Percentiles rank a stretch among this genome's conserved stretches.
These are phyloP conservation scores for Teunomyces cretensis DNA, from an alignment of 805 yeast genomes.

Conservation along the genomic window DNA sequence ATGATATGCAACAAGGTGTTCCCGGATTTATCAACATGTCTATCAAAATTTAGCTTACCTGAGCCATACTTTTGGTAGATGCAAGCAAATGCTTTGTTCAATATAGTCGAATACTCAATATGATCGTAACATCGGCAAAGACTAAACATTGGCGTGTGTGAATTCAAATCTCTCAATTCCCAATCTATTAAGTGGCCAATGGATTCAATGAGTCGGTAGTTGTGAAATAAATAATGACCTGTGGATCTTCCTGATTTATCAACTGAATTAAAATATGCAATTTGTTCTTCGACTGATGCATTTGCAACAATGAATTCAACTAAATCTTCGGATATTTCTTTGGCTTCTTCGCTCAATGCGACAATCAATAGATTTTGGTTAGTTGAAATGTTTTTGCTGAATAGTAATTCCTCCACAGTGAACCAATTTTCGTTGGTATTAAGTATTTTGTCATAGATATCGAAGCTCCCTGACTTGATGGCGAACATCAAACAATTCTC, in stretches of 20 bases:
- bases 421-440: constrained; percentile 47
- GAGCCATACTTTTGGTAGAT: constrained; percentile 44
- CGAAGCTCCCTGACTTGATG: constrained; percentile 45
- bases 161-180: constrained; percentile 60
- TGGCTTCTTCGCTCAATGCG: constrained; percentile 58
- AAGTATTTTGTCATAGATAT: constrained; percentile 47
- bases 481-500: constrained; percentile 72
- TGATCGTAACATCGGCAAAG: constrained; percentile 82
- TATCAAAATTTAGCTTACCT: constrained; percentile 44
- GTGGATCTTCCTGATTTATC: constrained; percentile 60
- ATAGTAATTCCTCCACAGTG: constrained; percentile 64
- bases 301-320: constrained; percentile 38
- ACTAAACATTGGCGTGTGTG: constrained; percentile 78
- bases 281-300: constrained; percentile 47
- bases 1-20: constrained; percentile 77
- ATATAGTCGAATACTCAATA: constrained; percentile 51
- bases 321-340: constrained; percentile 46
- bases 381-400: constrained; percentile 54
- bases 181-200: constrained; percentile 69
- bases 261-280: constrained; percentile 44
- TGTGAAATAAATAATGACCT: constrained; percentile 73
- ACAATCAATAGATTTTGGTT: constrained; percentile 58
- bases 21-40: constrained; percentile 71
- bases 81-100: constrained; percentile 45
- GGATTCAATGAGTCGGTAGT: constrained; percentile 46